Evolutionary conservation across 768 basidiomycete genomes (phyloP).

Genomic region (Vararia minispora): DNA sequence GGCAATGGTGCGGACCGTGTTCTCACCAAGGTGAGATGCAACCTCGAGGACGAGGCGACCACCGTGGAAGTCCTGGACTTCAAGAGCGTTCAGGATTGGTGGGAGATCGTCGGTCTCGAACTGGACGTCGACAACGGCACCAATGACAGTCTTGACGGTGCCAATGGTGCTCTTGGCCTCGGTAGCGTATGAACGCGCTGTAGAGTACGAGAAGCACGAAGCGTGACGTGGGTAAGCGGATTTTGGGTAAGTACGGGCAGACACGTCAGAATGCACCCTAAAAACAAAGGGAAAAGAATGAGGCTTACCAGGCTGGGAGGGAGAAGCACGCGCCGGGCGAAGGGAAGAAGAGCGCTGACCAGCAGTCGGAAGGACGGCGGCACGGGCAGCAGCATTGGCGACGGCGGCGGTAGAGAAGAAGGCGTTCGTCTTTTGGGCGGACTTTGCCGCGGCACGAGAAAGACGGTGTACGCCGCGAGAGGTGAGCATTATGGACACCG

Average conservation of each 20-base stretch:
- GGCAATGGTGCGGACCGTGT: constrained; percentile 98
- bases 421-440: constrained; percentile 63
- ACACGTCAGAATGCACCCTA: not conserved
- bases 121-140: constrained; percentile 99
- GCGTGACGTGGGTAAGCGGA: constrained; percentile 17
- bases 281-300: not conserved
- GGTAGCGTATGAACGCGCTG: constrained; percentile 84
- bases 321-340: constrained; percentile 38
- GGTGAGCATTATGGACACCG: constrained; percentile 62
- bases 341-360: constrained; percentile 35
- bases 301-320: constrained; percentile 42
- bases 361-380: constrained; percentile 32
- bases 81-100: constrained; percentile 97
- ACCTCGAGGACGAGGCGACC: constrained; percentile 99
- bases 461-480: constrained; percentile 81
- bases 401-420: constrained; percentile 64
- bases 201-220: constrained; percentile 10
- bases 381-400: constrained; percentile 42
- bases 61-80: constrained; percentile 89
- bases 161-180: constrained; percentile 69
- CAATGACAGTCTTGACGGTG: constrained; percentile 95
- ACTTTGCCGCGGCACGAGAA: constrained; percentile 73
- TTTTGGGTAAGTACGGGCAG: constrained; percentile 9
- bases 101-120: constrained; percentile 93
- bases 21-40: constrained; percentile 96